Evolutionary conservation across 805 yeast genomes (phyloP), one percentile per base, ranked within the genome.

Genomic region (Ogataea kodamae): DNA sequence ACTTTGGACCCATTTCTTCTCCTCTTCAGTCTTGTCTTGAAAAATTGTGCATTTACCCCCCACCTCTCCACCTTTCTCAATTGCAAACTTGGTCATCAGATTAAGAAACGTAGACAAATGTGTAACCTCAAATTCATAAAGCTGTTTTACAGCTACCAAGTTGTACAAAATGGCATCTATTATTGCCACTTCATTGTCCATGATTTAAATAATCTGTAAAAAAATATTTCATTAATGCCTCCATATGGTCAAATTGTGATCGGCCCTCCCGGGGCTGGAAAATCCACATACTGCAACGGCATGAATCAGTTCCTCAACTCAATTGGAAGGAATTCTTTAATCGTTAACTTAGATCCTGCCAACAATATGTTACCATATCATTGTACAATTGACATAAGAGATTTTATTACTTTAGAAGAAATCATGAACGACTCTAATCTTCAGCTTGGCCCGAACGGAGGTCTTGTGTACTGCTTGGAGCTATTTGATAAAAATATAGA

Each of bases 241-340:
- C 62, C 65, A 9, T 84, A 84, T 59, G 96, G 95, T 3, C 96
- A 92, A 61, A 75, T 92, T 7, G 89, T 90, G 7, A 87, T 92
- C 22, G 99, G 99, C 0, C 97, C 98, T 0, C 99, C 99, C 1
- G 99, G 98, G 1, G 74, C 95, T 0, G 99, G 99, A 1, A 92
- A 92, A 54, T 85, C 96, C 0, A 94, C 98, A 0, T 92, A 86
- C 56, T 89, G 97, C 57, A 68, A 78, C 56, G 99, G 98, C 25
- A 78, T 90, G 78, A 74, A 74, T 44, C 97, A 92, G 64, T 92
- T 92, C 59, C 70, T 90, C 49, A 81, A 84, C 40, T 96, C 97
- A 2, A 88, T 94, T 32, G 99, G 99, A 5, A 67, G 99, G 40
- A 82, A 85, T 49, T 78, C 84, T 29, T 69, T 85, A n/a, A 72